Evolutionary conservation across 2,329 filamentous ascomycete species (phyloP).

Genomic region (Colletotrichum sp.): DNA sequence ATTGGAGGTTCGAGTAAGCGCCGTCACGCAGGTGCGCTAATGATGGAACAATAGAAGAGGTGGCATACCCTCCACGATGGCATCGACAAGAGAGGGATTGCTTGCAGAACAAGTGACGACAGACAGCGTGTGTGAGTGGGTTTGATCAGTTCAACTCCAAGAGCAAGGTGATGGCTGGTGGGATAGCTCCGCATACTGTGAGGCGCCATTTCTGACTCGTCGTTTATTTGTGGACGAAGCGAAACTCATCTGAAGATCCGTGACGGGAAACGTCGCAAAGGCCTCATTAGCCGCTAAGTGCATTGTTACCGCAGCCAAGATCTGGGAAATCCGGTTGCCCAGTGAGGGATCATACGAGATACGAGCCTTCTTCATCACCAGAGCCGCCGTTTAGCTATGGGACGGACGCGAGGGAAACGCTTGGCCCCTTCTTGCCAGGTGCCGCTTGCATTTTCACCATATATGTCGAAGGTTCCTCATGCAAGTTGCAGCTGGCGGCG

Average conservation of each 20-base stretch:
- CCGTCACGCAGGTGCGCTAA: not conserved
- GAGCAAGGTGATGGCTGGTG: not conserved
- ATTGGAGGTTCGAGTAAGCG: not conserved
- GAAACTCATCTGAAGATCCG: conserved; percentile 19
- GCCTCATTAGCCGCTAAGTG: not conserved
- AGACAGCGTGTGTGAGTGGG: not conserved
- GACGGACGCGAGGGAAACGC: not conserved
- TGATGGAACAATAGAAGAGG: not conserved
- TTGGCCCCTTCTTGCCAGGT: not conserved
- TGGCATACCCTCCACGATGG: not conserved
- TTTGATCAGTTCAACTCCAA: not conserved
- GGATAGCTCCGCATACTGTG: not conserved
- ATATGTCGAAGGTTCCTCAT: not conserved
- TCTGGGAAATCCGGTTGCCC: not conserved
- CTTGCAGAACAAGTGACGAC: not conserved
- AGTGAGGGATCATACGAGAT: not conserved
- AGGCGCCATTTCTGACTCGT: conserved; percentile 8
- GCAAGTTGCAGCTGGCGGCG: not conserved
- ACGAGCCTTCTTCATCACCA: not conserved
- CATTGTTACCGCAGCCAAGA: not conserved
- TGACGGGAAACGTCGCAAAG: conserved; percentile 15
- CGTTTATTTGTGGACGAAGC: conserved; percentile 3
- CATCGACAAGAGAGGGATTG: not conserved
- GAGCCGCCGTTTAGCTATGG: not conserved
- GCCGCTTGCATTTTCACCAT: not conserved